Evolutionary conservation across 345 rosid species (phyloP), one percentile per base, ranked within the genome.

Genomic region (Dipteronia sinensis): DNA sequence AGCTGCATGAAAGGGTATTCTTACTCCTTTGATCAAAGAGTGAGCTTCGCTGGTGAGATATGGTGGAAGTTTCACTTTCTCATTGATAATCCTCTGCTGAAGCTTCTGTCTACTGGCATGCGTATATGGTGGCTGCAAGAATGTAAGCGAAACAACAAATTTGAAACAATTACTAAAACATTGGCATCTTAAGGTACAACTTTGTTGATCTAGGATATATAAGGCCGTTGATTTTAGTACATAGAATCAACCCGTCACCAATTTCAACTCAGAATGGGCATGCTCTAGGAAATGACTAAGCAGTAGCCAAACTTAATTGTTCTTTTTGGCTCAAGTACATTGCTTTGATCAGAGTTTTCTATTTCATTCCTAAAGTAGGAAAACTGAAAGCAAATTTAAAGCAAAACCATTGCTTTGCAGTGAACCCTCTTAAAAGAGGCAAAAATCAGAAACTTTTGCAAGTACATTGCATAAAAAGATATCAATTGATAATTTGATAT

Each of bases 21-120:
- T 82, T 86, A 90, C 93, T 79, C 91, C 90, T 88, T 83, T 91
- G 51, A 90, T 90, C 85, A 91, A 83, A 74, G 96, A 87, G 86
- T 88, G 96, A 76, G 89, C 93, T 77, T 91, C 93, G 9, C 85
- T 80, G 68, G 82, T 87, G 34, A 91, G 87, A 49, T 70, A 87
- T 40, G 91, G 89, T 47, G 92, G 93, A 71, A 91, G 91, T 80
- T 91, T 90, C 72, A 88, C 63, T 82, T 84, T 91, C 87, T 91
- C 92, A 58, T 80, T 88, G 79, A 91, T 87, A 69, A 88, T 91
- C 80, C 87, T 90, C 85, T 88, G 90, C 83, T 90, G 93, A 76
- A 91, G 93, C 82, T 87, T 91, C 83, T 84, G 86, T 75, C 96
- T 90, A 79, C 85, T 88, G 73, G 87, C 67, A 81, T 90, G 89